Evolutionary conservation across 2,329 filamentous ascomycete species (phyloP), one percentile per base, ranked within the genome.

Genomic region (Ophiosphaerella narmari): DNA sequence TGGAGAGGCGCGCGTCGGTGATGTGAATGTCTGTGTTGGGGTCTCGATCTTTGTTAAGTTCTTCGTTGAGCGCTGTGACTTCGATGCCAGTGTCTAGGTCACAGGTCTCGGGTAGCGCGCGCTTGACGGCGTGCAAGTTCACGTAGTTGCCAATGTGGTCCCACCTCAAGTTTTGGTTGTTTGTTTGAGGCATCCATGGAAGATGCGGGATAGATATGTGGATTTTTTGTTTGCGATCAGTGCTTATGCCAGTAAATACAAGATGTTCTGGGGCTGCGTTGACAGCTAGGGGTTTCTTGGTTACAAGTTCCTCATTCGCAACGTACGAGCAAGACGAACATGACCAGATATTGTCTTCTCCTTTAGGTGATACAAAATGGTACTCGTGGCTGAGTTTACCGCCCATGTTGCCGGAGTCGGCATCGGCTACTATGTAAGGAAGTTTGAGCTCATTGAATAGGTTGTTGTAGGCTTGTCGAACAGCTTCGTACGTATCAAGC

Each of bases 351-450:
- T 84, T 86, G 65, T 99, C 94, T 70, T 97, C 94, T 7, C 94
- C 94, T 42, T 88, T 86, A 0, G 82, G 68, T 26, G 87, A 90
- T 1, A 88, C 82, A 43, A 96, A 87, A 68, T 97, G 94, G 68
- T 95, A 99, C 66, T 99, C 94, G 70, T 99, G 94, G 71, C 92
- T 97, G 33, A 96, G 75, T 59, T 87, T 88, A 11, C 94, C 94
- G 29, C 94, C 94, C 84, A 99, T 99, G 59, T 91, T 90, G n/a
- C 94, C 94, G 1, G 93, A 97, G 70, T 92, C 92, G 6, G 94
- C 94, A 61, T 90, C 86, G 1, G 93, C 93, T 16, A 95, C 86
- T 0, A 96, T 73, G 59, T 94, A 90, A 0, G 91, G 91, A 12
- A 99, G 72, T 59, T 87, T 91, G 31, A 99, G 78, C 50, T 95